Percentiles rank a stretch among this genome's conserved stretches.
Conservation (phyloP, 2,329 filamentous ascomycete genomes). For the Kalaharituber pfeilii region DNA sequence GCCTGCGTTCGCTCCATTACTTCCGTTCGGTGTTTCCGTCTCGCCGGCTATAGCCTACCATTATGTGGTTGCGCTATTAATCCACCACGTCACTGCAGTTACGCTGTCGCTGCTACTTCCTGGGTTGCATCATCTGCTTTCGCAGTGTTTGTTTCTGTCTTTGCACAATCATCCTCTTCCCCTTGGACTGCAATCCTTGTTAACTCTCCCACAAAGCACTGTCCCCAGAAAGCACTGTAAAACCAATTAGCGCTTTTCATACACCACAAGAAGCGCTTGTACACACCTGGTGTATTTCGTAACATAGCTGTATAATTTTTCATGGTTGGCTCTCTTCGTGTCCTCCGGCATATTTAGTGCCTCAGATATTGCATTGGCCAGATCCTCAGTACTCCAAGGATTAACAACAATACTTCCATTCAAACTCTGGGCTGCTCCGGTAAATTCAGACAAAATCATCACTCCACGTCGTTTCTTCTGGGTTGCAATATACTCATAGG, state of each 20-base stretch:
- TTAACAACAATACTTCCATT: constrained; percentile 92
- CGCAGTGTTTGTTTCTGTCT: background rate
- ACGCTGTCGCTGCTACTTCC: background rate
- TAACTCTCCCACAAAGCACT: constrained; percentile 78
- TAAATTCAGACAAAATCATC: constrained; percentile 92
- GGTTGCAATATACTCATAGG: constrained; percentile 93
- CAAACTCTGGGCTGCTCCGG: constrained; percentile 82
- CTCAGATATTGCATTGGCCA: constrained; percentile 83
- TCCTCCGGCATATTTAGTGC: constrained; percentile 93
- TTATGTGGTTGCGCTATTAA: too few relatives aligned
- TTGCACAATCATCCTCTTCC: background rate
- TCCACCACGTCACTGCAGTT: too few relatives aligned
- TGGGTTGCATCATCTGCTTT: background rate
- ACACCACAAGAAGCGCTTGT: too few relatives aligned
- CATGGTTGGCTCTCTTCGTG: constrained; percentile 69
- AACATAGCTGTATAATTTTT: constrained; percentile 84
- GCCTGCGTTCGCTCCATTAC: too few relatives aligned
- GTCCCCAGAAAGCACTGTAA: constrained; percentile 74
- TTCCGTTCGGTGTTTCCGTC: too few relatives aligned
- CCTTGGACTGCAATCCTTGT: constrained; percentile 24
- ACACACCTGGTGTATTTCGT: constrained; percentile 78
- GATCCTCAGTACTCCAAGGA: constrained; percentile 94
- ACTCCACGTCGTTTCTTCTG: constrained; percentile 80
- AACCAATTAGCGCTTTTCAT: too few relatives aligned
- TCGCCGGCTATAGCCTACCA: too few relatives aligned